phyloP scores from a whole-genome alignment of 2,329 filamentous ascomycete genomes.

The Davidsoniella eucalypti region DNA sequence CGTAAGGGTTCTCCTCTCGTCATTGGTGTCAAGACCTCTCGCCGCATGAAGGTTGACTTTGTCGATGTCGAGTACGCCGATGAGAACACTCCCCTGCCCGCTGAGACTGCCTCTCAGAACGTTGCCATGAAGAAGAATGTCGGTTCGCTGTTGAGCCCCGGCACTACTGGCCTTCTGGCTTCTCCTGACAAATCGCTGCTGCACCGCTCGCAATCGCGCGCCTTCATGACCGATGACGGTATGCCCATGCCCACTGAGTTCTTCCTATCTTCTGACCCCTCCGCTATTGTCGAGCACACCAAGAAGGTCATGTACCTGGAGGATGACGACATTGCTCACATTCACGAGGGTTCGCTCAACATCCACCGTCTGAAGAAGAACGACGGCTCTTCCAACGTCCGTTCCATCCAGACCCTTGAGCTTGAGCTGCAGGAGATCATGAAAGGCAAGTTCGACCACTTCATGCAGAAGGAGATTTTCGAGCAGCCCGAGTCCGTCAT shows the following conservation, averaged over 20 bases:
- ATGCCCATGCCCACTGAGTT: conserved; percentile 97
- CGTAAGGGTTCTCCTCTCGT: conserved; percentile 97
- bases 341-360: conserved; percentile 96
- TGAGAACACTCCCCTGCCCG: conserved; percentile 66
- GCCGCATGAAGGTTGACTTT: conserved; percentile 99
- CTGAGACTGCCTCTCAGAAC: conserved; percentile 91
- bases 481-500: conserved; percentile 98
- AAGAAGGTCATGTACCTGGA: conserved; percentile 99
- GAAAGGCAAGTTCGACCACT: conserved; percentile 99
- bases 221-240: conserved; percentile 97
- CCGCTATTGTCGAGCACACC: conserved; percentile 97
- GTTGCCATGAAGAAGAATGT: conserved; percentile 85
- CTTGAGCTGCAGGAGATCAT: conserved; percentile 99
- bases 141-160: conserved; percentile 48
- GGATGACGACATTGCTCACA: conserved; percentile 98
- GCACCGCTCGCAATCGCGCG: conserved; percentile 94
- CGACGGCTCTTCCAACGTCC: conserved; percentile 90
- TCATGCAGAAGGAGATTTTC: conserved; percentile 99
- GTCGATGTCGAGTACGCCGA: conserved; percentile 96
- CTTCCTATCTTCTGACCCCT: conserved; percentile 97
- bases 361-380: conserved; percentile 97
- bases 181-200: conserved; percentile 95
- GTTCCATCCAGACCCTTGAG: conserved; percentile 95
- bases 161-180: conserved; percentile 47
- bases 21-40: conserved; percentile 84